Evolutionary conservation across 2,329 filamentous ascomycete species (phyloP).

Genomic region (Sporothrix pallida): DNA sequence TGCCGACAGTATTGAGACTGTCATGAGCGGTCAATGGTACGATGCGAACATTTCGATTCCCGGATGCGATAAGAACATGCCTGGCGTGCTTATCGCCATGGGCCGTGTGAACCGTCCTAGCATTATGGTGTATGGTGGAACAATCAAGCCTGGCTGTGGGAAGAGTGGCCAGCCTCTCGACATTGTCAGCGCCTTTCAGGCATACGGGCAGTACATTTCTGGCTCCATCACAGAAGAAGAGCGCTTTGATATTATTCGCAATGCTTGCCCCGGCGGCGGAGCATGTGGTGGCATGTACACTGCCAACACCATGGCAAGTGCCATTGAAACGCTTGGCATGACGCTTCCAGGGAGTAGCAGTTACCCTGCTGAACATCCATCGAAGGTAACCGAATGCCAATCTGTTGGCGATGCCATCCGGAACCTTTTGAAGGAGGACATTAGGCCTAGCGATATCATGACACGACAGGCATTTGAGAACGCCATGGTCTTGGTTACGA

Average conservation of each 20-base stretch:
- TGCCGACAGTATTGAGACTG: constrained; percentile 97
- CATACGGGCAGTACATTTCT: constrained; percentile 92
- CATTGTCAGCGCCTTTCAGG: constrained; percentile 97
- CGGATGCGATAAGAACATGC: constrained; percentile 99
- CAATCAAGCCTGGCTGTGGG: constrained; percentile 89
- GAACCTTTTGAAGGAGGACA: constrained; percentile 75
- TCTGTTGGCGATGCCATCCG: constrained; percentile 75
- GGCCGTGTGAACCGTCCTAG: constrained; percentile 91
- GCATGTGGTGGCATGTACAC: constrained; percentile 89
- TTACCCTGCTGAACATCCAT: constrained; percentile 74
- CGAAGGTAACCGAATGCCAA: constrained; percentile 75
- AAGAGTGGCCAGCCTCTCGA: constrained; percentile 78
- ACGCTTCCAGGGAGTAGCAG: constrained; percentile 83
- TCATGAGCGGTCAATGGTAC: constrained; percentile 99
- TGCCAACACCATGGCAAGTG: constrained; percentile 77
- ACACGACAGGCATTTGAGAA: constrained; percentile 83
- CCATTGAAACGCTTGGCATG: constrained; percentile 75
- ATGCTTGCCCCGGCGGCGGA: constrained; percentile 84
- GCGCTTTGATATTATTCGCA: constrained; percentile 90
- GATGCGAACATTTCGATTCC: constrained; percentile 96
- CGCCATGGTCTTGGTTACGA: constrained; percentile 81
- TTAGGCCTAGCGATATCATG: constrained; percentile 77
- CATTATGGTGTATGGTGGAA: constrained; percentile 97
- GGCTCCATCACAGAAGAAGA: constrained; percentile 90
- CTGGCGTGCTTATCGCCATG: constrained; percentile 90